Percentiles rank a stretch among this genome's conserved stretches.
Evolutionary conservation across 768 basidiomycete species (phyloP).

Genomic region (Epithele typhae): DNA sequence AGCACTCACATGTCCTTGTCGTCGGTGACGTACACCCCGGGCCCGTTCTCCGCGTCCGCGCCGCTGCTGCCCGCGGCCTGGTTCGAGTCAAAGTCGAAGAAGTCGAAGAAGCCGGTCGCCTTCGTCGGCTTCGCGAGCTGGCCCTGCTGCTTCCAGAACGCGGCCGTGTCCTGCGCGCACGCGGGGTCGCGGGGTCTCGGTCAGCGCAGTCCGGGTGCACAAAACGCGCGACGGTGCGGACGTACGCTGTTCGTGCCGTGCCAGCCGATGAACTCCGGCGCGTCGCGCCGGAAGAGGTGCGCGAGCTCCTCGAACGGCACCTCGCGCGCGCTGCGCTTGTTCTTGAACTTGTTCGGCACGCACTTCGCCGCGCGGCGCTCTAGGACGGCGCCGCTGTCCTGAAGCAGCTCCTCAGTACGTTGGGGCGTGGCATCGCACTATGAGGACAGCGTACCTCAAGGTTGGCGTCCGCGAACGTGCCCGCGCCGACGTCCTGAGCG

Average conservation of each 20-base stretch:
- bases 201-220: too few species aligned
- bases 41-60: background rate
- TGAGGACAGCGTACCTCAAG: too few species aligned
- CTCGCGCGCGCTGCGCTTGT: background rate
- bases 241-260: background rate
- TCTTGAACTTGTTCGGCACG: background rate
- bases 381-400: background rate
- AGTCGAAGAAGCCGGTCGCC: too few species aligned
- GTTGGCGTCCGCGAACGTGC: background rate
- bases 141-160: background rate
- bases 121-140: background rate
- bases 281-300: background rate
- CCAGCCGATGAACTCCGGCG: background rate
- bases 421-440: too few species aligned
- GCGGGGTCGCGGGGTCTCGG: too few species aligned
- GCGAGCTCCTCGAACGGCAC: background rate
- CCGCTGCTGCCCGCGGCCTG: background rate
- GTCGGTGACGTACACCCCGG: too few species aligned
- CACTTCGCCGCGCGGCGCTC: too few species aligned
- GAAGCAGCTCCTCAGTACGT: too few species aligned
- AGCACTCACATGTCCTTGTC: background rate
- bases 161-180: background rate
- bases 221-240: background rate
- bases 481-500: background rate
- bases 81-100: too few species aligned